Evolutionary conservation across 2,329 filamentous ascomycete species (phyloP).

Genomic region (Epichloe gansuensis): DNA sequence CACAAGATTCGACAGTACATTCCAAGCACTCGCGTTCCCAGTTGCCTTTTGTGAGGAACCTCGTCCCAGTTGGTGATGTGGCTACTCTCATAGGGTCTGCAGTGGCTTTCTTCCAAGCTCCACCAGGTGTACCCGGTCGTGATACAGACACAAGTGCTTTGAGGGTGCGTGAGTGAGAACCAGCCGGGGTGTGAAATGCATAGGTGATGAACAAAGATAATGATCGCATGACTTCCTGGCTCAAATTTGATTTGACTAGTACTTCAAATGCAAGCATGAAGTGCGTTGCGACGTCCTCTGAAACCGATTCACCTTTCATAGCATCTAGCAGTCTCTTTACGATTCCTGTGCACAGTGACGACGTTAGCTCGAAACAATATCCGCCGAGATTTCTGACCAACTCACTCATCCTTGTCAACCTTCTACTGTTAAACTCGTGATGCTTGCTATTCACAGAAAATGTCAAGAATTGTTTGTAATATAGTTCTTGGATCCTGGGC

Average conservation of each 20-base stretch:
- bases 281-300: slow-evolving; percentile 56
- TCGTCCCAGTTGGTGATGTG: slow-evolving; percentile 19
- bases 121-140: slow-evolving; percentile 28
- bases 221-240: slow-evolving; percentile 73
- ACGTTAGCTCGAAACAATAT: slow-evolving; percentile 8
- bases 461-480: slow-evolving; percentile 82
- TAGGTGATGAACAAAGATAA: slow-evolving; percentile 90
- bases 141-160: slow-evolving; percentile 28
- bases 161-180: slow-evolving; percentile 39
- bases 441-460: slow-evolving; percentile 88
- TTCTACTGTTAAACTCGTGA: slow-evolving; percentile 80
- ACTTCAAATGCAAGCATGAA: slow-evolving; percentile 72
- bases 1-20: slow-evolving; percentile 73
- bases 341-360: slow-evolving; percentile 47
- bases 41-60: slow-evolving; percentile 47
- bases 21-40: slow-evolving; percentile 63
- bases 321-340: slow-evolving; percentile 84
- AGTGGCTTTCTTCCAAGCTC: slow-evolving; percentile 24
- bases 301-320: slow-evolving; percentile 72
- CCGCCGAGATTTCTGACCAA: slow-evolving; percentile 6
- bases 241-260: slow-evolving; percentile 69
- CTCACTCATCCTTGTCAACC: slow-evolving; percentile 82
- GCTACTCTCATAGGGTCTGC: slow-evolving; percentile 21
- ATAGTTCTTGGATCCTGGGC: slow-evolving; percentile 66
- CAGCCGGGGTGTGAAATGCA: slow-evolving; percentile 54